Base-by-base conservation (phyloP, 768 basidiomycete species). In the Infundibulicybe gibba region DNA sequence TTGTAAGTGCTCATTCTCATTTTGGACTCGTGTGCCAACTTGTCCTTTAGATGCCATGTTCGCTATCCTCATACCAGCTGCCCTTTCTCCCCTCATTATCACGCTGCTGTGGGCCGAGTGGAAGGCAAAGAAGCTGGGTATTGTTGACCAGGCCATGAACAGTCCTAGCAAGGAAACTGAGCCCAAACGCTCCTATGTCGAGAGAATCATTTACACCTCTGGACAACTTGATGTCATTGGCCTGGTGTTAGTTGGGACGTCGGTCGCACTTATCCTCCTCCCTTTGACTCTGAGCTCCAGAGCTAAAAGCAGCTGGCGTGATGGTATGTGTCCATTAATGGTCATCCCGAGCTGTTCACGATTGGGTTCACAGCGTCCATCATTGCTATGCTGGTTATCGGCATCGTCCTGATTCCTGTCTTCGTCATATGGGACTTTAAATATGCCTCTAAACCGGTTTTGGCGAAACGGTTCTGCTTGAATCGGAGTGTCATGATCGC, bases 401-500 rank as follows among this genome's bases (percentile, higher is more conserved):
- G 81, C 2, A 57, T 63, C 16, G 50, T 72, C 6, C 51, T 79
- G 5, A 54, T 81, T 16, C 74, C 69, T 15, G 51, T 69, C 0
- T 75, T 75, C 41, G 59, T 57, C 14, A 46, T 74, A 25, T 83
- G 72, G 68, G 79, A 80, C 44, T 60, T 71, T 48, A 75, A 68
- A 54, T 60, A 71, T 45, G 78, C 87, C 13, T 66, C 65, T 17
- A 67, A 68, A 43, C 87, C 87, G 1, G 76, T 89, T 40, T 65
- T 87, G 17, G 75, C 86, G 10, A 66, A 68, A 14, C 73, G 80
- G 15, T 85, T 87, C 66, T 62, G 80, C 47, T 53, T 57, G 31
- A 85, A 85, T 54, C 65, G 68, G n/a, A 80, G 74, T 20, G 77
- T 88, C 13, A 64, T 85, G 11, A 71, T 77, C 12, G 78, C 82